Percentiles rank a stretch among this genome's conserved stretches.
Conservation (phyloP, 1,284 basidiomycete species). For the Cryptococcus sp. region DNA sequence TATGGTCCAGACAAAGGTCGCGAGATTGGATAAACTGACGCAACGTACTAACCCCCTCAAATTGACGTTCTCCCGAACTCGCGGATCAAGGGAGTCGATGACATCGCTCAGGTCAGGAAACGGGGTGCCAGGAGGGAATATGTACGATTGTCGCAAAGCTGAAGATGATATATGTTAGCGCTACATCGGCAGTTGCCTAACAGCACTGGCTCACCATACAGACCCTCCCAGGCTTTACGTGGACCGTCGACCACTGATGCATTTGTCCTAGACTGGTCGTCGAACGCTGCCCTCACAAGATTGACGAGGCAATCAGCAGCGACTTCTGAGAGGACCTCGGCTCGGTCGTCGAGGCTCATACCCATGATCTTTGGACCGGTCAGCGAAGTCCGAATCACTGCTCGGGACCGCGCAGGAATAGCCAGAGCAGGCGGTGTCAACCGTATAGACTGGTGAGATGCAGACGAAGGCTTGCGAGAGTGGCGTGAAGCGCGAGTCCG, state of each 20-base stretch:
- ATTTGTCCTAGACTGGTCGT: constrained; percentile 3
- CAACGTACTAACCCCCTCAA: constrained; percentile 11
- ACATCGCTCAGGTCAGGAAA: constrained; percentile 23
- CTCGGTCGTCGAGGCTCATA: constrained; percentile 27
- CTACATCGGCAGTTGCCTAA: background rate
- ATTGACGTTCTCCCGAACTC: constrained; percentile 12
- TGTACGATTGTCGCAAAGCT: constrained; percentile 25
- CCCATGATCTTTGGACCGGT: constrained; percentile 18
- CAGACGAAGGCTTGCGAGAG: constrained; percentile 4
- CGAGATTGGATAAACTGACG: constrained; percentile 30
- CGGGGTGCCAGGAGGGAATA: constrained; percentile 26
- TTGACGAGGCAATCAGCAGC: constrained; percentile 36
- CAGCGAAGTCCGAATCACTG: constrained; percentile 23
- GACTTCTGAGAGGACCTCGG: constrained; percentile 25
- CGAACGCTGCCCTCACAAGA: constrained; percentile 17
- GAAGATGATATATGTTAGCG: background rate
- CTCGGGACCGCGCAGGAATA: background rate
- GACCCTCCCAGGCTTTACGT: constrained; percentile 21
- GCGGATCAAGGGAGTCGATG: constrained; percentile 16
- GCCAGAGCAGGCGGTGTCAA: constrained; percentile 9
- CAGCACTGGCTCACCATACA: constrained; percentile 21
- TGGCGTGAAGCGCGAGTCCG: background rate
- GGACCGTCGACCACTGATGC: constrained; percentile 4
- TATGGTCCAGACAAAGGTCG: constrained; percentile 34
- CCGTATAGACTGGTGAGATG: constrained; percentile 10